Evolutionary conservation across 495 filamentous ascomycete genomes (phyloP), one percentile per base, ranked within the genome.

Genomic region (Penicillium cataractarum): DNA sequence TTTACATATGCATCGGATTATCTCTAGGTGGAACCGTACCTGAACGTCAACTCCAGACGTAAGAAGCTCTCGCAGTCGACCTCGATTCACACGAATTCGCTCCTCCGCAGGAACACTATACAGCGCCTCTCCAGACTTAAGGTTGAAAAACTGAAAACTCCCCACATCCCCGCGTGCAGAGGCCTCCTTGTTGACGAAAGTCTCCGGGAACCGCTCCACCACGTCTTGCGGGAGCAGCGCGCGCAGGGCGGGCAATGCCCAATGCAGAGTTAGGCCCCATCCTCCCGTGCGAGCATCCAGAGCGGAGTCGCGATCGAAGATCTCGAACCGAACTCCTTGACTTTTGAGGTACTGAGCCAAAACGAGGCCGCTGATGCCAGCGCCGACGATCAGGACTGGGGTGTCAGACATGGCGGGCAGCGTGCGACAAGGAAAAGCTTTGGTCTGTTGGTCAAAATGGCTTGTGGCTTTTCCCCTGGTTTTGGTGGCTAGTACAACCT

Each of bases 231-330:
- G 85, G 6, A 87, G 74, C 9, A 87, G 65, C 12, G 75, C 63
- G 10, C 79, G 71, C 55, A 87, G 72, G 4, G 78, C 78, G 12
- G 81, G 74, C 12, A 87, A 73, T 31, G 80, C 78, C 83, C 82
- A 86, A 68, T 87, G 83, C 56, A 88, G 76, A 0, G 86, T 87
- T 12, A 88, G 71, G 5, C 82, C 85, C 85, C 85, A 88, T 40
- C 86, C 86, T 31, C 76, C 76, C 6, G 67, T 74, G 5, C 86
- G 78, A 13, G 77, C 69, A 13, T 72, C 67, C 24, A 78, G 64
- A 10, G 71, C 65, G 3, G 71, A 59, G 64, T 88, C 86, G 4
- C 83, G 78, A 55, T 89, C 86, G 66, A 81, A 88, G 22, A 88
- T 76, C 22, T 73, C 63, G 65, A 81, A 84, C 0, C 77, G 66